Evolutionary conservation across 169 alveolate species (phyloP), one percentile per base, ranked within the genome.

Genomic region (Plasmodium vivax): DNA sequence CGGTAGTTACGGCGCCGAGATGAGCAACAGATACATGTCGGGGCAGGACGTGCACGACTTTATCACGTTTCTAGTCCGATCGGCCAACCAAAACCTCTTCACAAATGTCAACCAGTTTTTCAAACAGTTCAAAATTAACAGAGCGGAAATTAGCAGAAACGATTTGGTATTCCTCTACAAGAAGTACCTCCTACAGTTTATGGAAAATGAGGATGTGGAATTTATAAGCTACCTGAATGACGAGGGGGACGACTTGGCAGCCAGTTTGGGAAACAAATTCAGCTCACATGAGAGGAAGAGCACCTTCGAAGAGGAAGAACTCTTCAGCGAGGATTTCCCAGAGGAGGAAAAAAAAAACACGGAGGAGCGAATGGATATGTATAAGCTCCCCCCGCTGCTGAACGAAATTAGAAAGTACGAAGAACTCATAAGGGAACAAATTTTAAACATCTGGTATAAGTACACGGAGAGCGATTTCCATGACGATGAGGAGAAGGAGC

Each of bases 171-270:
- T 92, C 82, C 75, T 92, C 43, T 92, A 92, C 68, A 92, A 82
- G 82, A 92, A 92, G 27, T 92, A 92, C 82, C 75, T 92, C 41
- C 71, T 92, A 32, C 95, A 92, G 54, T 92, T 92, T 82, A 92
- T 92, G 95, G 95, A 92, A 79, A 92, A 92, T 45, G 95, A 92
- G 51, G 95, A 92, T 71, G 95, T 92, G 12, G 92, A 92, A 82
- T 82, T 92, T 58, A 75, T 92, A 34, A 92, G 95, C 62, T 72
- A 92, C 62, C 19, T 92, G 32, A 92, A 92, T 62, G 95, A 92
- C 6, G 95, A 92, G 34, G 62, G 58, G 43, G 95, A 92, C n/a
- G 85, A 92, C 47, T 77, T 92, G 32, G 19, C 16, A 23, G 36
- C 12, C 30, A 68, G 19, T 43, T 19, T 72, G n/a, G 84, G 41